Evolutionary conservation across 805 yeast species (phyloP).

Genomic region (Vanderwaltozyma verrucispora): DNA sequence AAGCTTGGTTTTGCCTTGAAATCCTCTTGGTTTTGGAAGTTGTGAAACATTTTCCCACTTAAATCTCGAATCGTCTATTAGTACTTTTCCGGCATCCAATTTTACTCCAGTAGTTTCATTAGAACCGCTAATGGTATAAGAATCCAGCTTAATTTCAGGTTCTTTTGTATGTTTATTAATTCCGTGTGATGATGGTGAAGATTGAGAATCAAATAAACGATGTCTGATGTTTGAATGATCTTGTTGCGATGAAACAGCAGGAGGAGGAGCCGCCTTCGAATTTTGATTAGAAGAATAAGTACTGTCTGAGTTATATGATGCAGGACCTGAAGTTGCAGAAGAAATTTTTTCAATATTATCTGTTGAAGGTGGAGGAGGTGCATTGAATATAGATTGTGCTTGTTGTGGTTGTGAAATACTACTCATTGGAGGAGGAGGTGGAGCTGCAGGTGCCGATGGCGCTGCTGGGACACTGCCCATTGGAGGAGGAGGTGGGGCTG

Average conservation of each 20-base stretch:
- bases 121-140: conserved; percentile 20
- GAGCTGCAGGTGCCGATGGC: conserved; percentile 14
- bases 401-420: conserved; percentile 1
- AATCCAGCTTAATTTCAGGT: conserved; percentile 16
- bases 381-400: conserved; percentile 9
- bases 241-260: conserved; percentile 6
- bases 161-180: conserved; percentile 15
- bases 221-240: conserved; percentile 13
- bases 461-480: conserved; percentile 10
- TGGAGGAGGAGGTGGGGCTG: conserved; percentile 3
- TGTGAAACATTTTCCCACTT: conserved; percentile 55
- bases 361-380: conserved; percentile 15
- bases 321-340: conserved; percentile 14
- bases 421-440: conserved; percentile 12
- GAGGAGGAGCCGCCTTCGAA: conserved; percentile 10
- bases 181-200: conserved; percentile 25
- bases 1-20: conserved; percentile 58
- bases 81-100: conserved; percentile 24
- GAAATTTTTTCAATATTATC: conserved; percentile 10
- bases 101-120: conserved; percentile 16
- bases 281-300: too few relatives aligned
- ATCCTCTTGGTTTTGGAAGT: conserved; percentile 81
- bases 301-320: conserved; percentile 3
- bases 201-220: conserved; percentile 20
- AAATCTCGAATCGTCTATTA: conserved; percentile 62